These are phyloP conservation scores for Coprinellus micaceus DNA, from an alignment of 768 basidiomycete genomes.

Conservation along the genomic window DNA sequence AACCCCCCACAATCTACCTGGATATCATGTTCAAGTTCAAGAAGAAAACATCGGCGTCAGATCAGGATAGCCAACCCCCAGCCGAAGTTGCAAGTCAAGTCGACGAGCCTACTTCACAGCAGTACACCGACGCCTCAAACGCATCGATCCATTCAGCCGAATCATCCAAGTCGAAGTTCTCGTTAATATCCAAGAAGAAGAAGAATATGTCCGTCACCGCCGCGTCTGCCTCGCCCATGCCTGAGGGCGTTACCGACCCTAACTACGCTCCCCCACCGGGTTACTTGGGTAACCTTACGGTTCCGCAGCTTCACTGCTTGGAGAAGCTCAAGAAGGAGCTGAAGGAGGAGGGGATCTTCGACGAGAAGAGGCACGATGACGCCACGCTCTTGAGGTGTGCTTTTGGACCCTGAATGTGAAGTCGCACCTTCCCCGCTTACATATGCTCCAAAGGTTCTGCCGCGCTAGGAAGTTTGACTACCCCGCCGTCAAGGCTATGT, in stretches of 20 bases:
- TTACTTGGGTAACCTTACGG: slow-evolving; percentile 72
- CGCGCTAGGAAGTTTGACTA: slow-evolving; percentile 93
- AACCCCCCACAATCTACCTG: no score
- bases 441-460: slow-evolving; percentile 58
- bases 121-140: no score
- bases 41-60: no score
- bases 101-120: no score
- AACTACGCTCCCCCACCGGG: slow-evolving; percentile 69
- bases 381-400: slow-evolving; percentile 61
- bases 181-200: no score
- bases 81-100: no score
- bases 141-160: no score
- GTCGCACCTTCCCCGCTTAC: neutral
- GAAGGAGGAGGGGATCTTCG: slow-evolving; percentile 57
- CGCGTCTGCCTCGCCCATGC: slow-evolving; percentile 54
- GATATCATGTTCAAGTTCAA: no score
- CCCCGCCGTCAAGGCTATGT: slow-evolving; percentile 77
- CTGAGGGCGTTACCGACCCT: slow-evolving; percentile 57
- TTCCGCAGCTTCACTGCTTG: slow-evolving; percentile 60
- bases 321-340: slow-evolving; percentile 68
- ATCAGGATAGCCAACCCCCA: no score
- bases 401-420: neutral
- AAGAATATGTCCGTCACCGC: no score
- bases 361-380: slow-evolving; percentile 66
- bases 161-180: no score